Conservation (phyloP, 192 early-diverging fungal genomes). For the Entrophospora sp. region DNA sequence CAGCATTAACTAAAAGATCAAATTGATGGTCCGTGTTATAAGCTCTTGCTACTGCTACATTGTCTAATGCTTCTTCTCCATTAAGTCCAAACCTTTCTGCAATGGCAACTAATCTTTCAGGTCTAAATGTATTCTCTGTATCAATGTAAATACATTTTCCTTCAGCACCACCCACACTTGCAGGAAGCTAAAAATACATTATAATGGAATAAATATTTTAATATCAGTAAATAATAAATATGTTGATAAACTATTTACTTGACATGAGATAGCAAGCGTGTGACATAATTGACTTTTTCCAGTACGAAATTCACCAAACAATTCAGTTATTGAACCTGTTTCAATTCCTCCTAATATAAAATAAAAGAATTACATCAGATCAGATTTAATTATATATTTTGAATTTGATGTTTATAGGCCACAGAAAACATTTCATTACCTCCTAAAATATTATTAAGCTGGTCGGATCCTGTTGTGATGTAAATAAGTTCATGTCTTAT, state of each 20-base stretch:
- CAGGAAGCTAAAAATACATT: constrained; percentile 50
- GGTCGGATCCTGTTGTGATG: constrained; percentile 85
- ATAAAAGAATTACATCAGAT: too few relatives aligned
- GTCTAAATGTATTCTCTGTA: constrained; percentile 95
- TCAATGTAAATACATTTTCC: constrained; percentile 96
- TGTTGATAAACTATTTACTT: too few relatives aligned
- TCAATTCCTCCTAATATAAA: constrained; percentile 74
- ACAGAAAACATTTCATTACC: constrained; percentile 32
- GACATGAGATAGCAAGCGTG: constrained; percentile 90
- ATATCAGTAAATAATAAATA: too few relatives aligned
- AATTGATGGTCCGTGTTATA: constrained; percentile 96
- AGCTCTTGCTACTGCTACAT: constrained; percentile 89
- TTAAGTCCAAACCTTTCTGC: constrained; percentile 73
- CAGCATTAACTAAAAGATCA: constrained; percentile 72
- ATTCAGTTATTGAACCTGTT: constrained; percentile 92
- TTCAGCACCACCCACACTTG: constrained; percentile 82
- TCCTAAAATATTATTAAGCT: constrained; percentile 85
- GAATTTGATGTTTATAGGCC: neutral
- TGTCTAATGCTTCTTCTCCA: constrained; percentile 82
- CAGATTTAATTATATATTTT: too few relatives aligned
- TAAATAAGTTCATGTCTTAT: constrained; percentile 70
- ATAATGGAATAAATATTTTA: neutral
- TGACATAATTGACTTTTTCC: constrained; percentile 98
- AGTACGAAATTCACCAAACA: constrained; percentile 98
- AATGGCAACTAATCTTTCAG: constrained; percentile 75